These are phyloP conservation scores for Sclerotinia glacialis DNA, from an alignment of 2,329 filamentous ascomycete species.

Conservation along the genomic window DNA sequence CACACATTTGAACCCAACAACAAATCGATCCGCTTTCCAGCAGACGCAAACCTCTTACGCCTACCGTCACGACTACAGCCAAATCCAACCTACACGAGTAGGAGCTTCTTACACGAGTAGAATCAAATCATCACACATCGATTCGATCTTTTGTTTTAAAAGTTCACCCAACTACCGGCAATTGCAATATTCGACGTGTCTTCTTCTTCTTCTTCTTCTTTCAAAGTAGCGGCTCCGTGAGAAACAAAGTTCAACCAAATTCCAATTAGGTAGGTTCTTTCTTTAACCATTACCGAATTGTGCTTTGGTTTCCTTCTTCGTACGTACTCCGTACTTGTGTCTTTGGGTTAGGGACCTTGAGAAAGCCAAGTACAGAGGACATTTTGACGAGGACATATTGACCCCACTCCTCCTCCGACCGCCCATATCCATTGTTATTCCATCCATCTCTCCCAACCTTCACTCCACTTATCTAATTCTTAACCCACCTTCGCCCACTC, in stretches of 20 bases:
- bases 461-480: conserved; percentile 1
- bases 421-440: conserved; percentile 5
- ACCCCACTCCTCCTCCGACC: conserved; percentile 8
- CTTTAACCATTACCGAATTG: not conserved
- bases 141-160: too few relatives aligned
- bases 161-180: not conserved
- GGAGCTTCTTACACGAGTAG: not conserved
- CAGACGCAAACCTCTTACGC: conserved; percentile 2
- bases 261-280: conserved; percentile 4
- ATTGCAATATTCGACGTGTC: not conserved
- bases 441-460: not conserved
- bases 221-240: not conserved
- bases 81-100: not conserved
- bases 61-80: not conserved
- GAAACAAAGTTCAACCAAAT: not conserved
- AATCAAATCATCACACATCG: not conserved
- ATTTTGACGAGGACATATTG: not conserved
- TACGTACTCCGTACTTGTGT: too few relatives aligned
- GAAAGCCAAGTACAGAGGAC: not conserved
- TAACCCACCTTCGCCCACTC: not conserved
- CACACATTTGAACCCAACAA: not conserved
- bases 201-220: too few relatives aligned
- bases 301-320: not conserved
- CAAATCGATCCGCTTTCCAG: not conserved
- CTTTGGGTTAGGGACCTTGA: not conserved